These are phyloP conservation scores for Diaporthe ilicicola DNA, from an alignment of 2,329 filamentous ascomycete genomes.

Conservation along the genomic window DNA sequence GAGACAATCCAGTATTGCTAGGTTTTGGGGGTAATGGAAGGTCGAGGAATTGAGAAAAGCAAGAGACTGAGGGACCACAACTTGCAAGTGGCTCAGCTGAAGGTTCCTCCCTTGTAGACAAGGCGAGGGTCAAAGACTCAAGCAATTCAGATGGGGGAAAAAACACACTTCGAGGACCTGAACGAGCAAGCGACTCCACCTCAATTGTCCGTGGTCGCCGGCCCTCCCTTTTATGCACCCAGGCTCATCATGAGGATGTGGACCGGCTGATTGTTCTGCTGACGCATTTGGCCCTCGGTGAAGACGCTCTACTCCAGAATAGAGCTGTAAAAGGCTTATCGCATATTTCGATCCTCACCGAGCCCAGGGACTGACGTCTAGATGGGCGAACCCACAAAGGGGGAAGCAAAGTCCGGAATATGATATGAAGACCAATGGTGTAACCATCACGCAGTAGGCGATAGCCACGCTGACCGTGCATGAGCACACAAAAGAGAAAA, in stretches of 20 bases:
- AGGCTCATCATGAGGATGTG: slow-evolving; percentile 6
- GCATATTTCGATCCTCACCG: slow-evolving; percentile 26
- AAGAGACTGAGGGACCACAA: not conserved
- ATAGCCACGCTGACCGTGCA: slow-evolving; percentile 13
- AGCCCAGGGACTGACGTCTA: slow-evolving; percentile 18
- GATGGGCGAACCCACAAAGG: not conserved
- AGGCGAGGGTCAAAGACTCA: not conserved
- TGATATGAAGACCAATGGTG: slow-evolving; percentile 17
- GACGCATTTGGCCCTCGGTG: slow-evolving; percentile 16
- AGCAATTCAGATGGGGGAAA: not conserved
- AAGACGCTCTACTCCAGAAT: slow-evolving; percentile 20
- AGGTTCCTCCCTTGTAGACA: not conserved
- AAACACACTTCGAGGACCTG: slow-evolving; percentile 17
- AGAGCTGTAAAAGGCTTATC: slow-evolving; percentile 28
- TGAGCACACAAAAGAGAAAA: not conserved
- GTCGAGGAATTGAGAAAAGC: not conserved
- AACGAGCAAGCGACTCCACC: not conserved
- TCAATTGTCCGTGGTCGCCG: not conserved
- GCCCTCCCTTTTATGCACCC: slow-evolving; percentile 5
- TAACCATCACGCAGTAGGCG: slow-evolving; percentile 13
- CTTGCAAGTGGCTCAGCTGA: slow-evolving; percentile 1
- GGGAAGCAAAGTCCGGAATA: slow-evolving; percentile 9
- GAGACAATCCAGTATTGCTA: not conserved
- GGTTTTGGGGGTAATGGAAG: not conserved
- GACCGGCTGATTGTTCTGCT: slow-evolving; percentile 8